Percentiles rank a stretch among this genome's conserved stretches.
phyloP scores from a whole-genome alignment of 805 yeast species.

The Komagataella ulmi region DNA sequence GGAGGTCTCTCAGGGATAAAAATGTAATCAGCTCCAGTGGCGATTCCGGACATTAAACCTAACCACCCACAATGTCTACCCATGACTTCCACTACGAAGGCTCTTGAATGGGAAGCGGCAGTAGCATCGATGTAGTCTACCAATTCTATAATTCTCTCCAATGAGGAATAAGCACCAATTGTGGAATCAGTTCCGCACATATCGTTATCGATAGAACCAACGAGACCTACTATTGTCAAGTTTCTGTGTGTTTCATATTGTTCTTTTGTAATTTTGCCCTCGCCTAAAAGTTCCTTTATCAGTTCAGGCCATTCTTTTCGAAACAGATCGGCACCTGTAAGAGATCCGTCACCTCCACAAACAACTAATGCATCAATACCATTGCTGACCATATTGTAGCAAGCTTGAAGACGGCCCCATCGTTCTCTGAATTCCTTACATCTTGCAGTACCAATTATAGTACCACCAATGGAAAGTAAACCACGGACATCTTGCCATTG shows the following conservation, averaged over 20 bases:
- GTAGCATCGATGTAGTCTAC: constrained; percentile 78
- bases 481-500: constrained; percentile 65
- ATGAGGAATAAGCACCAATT: constrained; percentile 69
- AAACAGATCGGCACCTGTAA: constrained; percentile 73
- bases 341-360: constrained; percentile 77
- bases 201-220: constrained; percentile 77
- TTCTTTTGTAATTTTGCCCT: constrained; percentile 28
- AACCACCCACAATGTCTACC: constrained; percentile 89
- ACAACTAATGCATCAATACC: constrained; percentile 73
- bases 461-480: constrained; percentile 61
- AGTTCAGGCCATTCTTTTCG: constrained; percentile 69
- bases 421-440: constrained; percentile 56
- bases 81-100: constrained; percentile 79
- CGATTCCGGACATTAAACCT: constrained; percentile 68
- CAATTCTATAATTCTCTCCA: constrained; percentile 61
- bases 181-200: constrained; percentile 80
- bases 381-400: constrained; percentile 49
- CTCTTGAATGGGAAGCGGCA: constrained; percentile 72
- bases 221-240: constrained; percentile 61
- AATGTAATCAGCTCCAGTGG: constrained; percentile 71
- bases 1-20: constrained; percentile 76
- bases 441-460: constrained; percentile 70
- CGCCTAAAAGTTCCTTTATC: constrained; percentile 37
- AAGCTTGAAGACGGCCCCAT: constrained; percentile 49
- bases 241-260: constrained; percentile 35